Evolutionary conservation across 768 basidiomycete species (phyloP), one percentile per base, ranked within the genome.

Genomic region (Boletus pseudopeckii): DNA sequence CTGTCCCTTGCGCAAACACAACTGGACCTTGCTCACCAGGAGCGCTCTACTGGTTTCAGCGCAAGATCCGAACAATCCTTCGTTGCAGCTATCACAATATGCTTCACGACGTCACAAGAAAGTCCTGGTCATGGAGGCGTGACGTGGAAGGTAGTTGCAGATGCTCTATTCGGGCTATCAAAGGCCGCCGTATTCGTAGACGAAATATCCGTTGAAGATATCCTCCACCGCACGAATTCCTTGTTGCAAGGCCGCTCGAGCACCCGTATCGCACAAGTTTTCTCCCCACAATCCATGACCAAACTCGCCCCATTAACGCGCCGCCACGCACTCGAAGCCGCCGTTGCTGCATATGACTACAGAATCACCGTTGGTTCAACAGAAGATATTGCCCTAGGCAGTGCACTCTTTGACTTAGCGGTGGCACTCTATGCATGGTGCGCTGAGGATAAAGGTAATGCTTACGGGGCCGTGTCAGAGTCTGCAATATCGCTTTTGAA

Each of bases 81-180:
- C 58, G 61, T 84, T 33, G 70, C 73, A n/a, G 75, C 83, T n/a
- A 75, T 92, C 41, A 62, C 65, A 6, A 74, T 79, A 14, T 77
- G 83, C 17, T 62, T 86, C 47, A 64, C 68, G 38, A 69, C 76
- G 20, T 73, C 88, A 48, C 71, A 77, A 40, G 72, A 74, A 17
- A 78, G 78, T 40, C 67, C 82, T 9, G 86, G 87, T 1, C 87
- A 89, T 66, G 81, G 88, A 17, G 74, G 79, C 5, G 75, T 90
- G 3, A 80, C 80, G 5, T 98, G 95, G 96, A 98, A 98, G 68
- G 72, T 78, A 7, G 75, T 85, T 11, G 90, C 83, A 0, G 95
- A 99, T 67, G 83, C 87, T 4, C 68, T 90, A 5, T 83, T 84
- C 61, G 77, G 81, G 45, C 72, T 98, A 13, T 86, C 87, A 4